Evolutionary conservation across 306 rosid species (phyloP), one percentile per base, ranked within the genome.

Genomic region (Prunus davidiana): DNA sequence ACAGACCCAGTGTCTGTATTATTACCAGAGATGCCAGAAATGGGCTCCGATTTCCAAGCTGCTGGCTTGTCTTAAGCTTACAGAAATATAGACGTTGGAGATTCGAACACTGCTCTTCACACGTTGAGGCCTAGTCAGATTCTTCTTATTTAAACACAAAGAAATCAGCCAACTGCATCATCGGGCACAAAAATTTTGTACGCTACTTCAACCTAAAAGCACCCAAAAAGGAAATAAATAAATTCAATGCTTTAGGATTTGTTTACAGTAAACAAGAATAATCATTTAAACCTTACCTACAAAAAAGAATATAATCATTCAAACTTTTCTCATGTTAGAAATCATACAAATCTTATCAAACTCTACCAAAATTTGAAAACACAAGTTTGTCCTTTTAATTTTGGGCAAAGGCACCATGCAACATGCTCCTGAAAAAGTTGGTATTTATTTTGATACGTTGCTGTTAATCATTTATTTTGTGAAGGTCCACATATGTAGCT

Each of bases 61-160:
- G 55, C 46, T 78, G 69, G 74, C 68, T 75, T 80, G 52, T 69
- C 82, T 54, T 66, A 38, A 16, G 52, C 47, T 12, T 73, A 0
- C 13, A 20, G 67, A 67, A 78, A 55, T 72, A 86, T 83, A 79
- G 88, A 77, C 89, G 82, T 84, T 82, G 73, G 81, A 86, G 87
- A 77, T 77, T 62, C 16, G 28, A 25, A 15, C 43, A 20, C 60
- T 9, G 32, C 56, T 12, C 61, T 47, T 49, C 70, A 30, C 71
- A 63, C 78, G 68, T 73, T 73, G 76, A 64, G 77, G 58, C 18
- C 77, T 73, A 73, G 77, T 73, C 77, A 72, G 45, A 73, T 62
- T 2, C 68, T 60, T n/a, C 8, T 45, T 60, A 15, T 20, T 60
- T 73, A 24, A 60, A 45, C 68, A 25, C 57, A 24, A 28, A 43